phyloP scores from a whole-genome alignment of 2,329 filamentous ascomycete species.

The Fusarium falciforme region DNA sequence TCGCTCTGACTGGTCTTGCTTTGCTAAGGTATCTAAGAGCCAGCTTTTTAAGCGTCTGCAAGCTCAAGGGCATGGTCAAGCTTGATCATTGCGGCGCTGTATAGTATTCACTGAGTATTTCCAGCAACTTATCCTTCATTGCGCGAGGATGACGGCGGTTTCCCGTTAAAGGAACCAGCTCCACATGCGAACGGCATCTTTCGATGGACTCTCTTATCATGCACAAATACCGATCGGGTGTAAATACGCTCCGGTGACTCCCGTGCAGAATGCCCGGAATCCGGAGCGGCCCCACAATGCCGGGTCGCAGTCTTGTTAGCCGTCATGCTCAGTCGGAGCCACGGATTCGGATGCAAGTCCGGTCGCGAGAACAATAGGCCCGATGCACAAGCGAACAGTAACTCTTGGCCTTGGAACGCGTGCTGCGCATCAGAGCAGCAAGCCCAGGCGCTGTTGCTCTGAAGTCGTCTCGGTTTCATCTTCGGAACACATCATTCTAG shows the following conservation, averaged over 20 bases:
- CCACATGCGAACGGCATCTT: neutral
- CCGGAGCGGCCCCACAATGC: constrained; percentile 32
- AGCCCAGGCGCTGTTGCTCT: neutral
- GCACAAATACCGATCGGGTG: constrained; percentile 2
- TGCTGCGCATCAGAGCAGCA: too few species aligned
- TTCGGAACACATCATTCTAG: too few species aligned
- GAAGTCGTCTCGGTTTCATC: neutral
- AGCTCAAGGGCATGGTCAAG: constrained; percentile 1
- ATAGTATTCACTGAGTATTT: neutral
- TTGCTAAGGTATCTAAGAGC: neutral
- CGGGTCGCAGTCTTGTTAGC: constrained; percentile 8
- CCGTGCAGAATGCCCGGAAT: neutral
- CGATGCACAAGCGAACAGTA: neutral
- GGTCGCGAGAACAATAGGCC: neutral
- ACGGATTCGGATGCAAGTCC: neutral
- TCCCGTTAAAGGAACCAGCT: constrained; percentile 7
- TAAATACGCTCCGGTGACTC: neutral
- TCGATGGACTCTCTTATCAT: neutral
- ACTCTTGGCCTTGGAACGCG: neutral
- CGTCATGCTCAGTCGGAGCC: constrained; percentile 3
- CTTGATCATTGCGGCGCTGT: neutral
- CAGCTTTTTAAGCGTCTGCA: neutral
- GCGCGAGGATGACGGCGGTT: constrained; percentile 15
- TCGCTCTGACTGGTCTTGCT: constrained; percentile 3
- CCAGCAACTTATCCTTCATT: neutral